phyloP scores from a whole-genome alignment of 2,329 filamentous ascomycete genomes.

The Thelonectria discophora region DNA sequence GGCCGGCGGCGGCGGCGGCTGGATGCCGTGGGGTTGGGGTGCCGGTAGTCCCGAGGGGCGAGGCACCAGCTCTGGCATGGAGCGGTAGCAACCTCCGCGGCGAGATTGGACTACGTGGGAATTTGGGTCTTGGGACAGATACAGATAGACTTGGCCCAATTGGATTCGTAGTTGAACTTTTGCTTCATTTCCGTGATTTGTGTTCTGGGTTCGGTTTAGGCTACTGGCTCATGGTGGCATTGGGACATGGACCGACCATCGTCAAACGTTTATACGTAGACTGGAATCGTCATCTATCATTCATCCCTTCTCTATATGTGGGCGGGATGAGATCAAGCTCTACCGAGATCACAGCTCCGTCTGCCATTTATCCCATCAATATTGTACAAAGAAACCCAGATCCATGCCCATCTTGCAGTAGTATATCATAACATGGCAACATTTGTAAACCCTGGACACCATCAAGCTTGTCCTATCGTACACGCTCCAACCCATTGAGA shows the following conservation, averaged over 20 bases:
- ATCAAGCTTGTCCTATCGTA: slow-evolving; percentile 26
- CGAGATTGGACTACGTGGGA: slow-evolving; percentile 39
- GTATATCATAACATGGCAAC: neutral
- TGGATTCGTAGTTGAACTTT: slow-evolving; percentile 16
- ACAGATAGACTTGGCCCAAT: slow-evolving; percentile 33
- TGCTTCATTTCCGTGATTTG: neutral
- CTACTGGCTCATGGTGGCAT: neutral
- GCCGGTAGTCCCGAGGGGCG: slow-evolving; percentile 25
- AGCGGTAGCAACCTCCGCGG: slow-evolving; percentile 45
- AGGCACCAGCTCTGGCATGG: slow-evolving; percentile 50
- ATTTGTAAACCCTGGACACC: neutral
- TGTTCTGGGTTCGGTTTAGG: neutral
- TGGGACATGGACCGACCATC: neutral
- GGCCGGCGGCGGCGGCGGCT: slow-evolving; percentile 50
- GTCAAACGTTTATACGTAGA: slow-evolving; percentile 14
- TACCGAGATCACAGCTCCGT: slow-evolving; percentile 9
- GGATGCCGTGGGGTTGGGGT: slow-evolving; percentile 62
- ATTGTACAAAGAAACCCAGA: slow-evolving; percentile 5
- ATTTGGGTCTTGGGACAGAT: slow-evolving; percentile 38
- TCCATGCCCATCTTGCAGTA: slow-evolving; percentile 1
- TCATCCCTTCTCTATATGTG: slow-evolving; percentile 7
- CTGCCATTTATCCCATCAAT: neutral
- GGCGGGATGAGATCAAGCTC: slow-evolving; percentile 6
- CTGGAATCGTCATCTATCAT: slow-evolving; percentile 13
- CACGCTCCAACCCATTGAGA: neutral